Evolutionary conservation across 345 rosid species (phyloP), one percentile per base, ranked within the genome.

Genomic region (Eucalyptus sideroxylon): DNA sequence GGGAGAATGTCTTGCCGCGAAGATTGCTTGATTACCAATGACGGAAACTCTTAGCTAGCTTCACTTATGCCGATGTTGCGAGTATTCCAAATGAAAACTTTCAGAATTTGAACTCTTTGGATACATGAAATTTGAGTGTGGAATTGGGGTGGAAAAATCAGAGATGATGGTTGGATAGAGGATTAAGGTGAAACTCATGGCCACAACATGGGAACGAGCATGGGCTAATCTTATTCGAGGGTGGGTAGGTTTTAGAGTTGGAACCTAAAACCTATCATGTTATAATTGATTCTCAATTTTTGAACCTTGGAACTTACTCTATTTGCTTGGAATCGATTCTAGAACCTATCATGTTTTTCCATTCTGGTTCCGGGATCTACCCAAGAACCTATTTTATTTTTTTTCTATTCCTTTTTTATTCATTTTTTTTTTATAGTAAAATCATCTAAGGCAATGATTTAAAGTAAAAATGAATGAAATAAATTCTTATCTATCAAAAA

Each of bases 1-100:
- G 69, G 31, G 69, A 30, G 7, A 90, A 50, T 97, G 94, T 95
- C 99, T 99, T 97, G 95, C 72, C 9, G 4, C 4, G 3, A 62
- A 62, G 34, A 8, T 65, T n/a, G 19, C 77, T n/a, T 67, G 40
- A 67, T 31, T 67, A n/a, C 6, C 23, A 69, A 69, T 8, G 81
- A 31, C 6, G 42, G 24, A 31, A 69, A 69, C 81, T 69, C 81
- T 31, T 69, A 17, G 81, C 13, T 69, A 31, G 19, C 24, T 69
- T 31, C 42, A 67, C 42, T 67, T 16, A 11, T 9, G 42, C 42
- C 3, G 2, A 1, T 16, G 80, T 17, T 34, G 80, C 10, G 7
- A 16, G 80, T 16, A 16, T 16, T 16, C 24, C 42, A 31, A 69
- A 69, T 69, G 80, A 34, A 69, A 31, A 69, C 80, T 4, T 69